Evolutionary conservation across 2,329 filamentous ascomycete genomes (phyloP).

Genomic region (Talaromyces verruculosus): DNA sequence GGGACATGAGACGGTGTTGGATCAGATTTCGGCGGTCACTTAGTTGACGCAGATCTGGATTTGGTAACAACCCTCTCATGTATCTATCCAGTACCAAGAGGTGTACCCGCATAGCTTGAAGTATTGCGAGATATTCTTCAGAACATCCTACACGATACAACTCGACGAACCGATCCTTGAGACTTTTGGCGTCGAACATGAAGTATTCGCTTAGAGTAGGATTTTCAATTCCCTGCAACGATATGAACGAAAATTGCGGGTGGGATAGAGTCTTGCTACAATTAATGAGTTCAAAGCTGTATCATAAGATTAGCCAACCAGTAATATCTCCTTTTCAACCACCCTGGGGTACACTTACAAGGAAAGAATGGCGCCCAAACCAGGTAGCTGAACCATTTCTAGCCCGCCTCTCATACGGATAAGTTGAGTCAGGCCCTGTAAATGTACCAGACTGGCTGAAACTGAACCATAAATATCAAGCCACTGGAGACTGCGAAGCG

Average conservation of each 20-base stretch:
- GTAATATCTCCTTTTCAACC: neutral
- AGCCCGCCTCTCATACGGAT: slow-evolving; percentile 31
- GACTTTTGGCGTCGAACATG: neutral
- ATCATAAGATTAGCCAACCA: neutral
- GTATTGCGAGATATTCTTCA: slow-evolving; percentile 26
- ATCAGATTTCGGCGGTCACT: slow-evolving; percentile 32
- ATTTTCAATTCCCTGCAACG: neutral
- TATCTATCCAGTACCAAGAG: neutral
- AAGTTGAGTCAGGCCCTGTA: slow-evolving; percentile 21
- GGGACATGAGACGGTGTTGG: slow-evolving; percentile 30
- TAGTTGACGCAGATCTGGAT: slow-evolving; percentile 20
- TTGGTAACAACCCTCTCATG: slow-evolving; percentile 19
- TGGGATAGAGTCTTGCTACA: neutral
- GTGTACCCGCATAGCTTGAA: slow-evolving; percentile 22
- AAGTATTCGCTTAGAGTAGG: neutral
- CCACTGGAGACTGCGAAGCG: slow-evolving; percentile 25
- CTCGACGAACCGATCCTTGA: neutral
- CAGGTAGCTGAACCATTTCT: slow-evolving; percentile 29
- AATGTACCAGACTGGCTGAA: slow-evolving; percentile 22
- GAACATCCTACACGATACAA: slow-evolving; percentile 23
- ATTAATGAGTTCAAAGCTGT: slow-evolving; percentile 7
- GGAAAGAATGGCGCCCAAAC: slow-evolving; percentile 32
- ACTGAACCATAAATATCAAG: slow-evolving; percentile 25
- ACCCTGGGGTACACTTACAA: slow-evolving; percentile 23
- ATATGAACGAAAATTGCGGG: slow-evolving; percentile 15